Evolutionary conservation across 768 basidiomycete species (phyloP).

Genomic region (Rhodotorula kratochvilovae): DNA sequence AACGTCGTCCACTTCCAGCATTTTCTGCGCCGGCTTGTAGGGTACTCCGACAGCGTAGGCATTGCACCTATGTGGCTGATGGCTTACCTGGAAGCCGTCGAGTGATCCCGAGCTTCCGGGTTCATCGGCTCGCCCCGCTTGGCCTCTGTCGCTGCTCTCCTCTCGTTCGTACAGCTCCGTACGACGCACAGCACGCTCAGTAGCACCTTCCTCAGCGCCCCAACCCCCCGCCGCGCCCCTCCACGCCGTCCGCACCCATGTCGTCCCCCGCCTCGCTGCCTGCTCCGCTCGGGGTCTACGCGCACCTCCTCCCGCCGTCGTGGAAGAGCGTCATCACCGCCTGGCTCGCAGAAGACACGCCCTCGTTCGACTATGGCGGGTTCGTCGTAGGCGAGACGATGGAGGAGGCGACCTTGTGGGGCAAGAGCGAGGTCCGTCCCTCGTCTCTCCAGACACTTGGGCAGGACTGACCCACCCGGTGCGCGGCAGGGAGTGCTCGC

Average conservation of each 20-base stretch:
- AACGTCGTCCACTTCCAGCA: too few species aligned
- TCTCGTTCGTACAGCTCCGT: too few species aligned
- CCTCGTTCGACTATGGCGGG: conserved; percentile 93
- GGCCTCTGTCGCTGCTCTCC: too few species aligned
- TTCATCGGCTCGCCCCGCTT: too few species aligned
- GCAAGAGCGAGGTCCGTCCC: conserved; percentile 72
- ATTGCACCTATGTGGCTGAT: too few species aligned
- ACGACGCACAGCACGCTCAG: too few species aligned
- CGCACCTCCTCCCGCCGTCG: conserved; percentile 80
- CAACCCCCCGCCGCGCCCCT: too few species aligned
- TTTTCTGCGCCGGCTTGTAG: too few species aligned
- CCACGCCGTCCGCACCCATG: not conserved
- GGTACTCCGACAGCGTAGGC: too few species aligned
- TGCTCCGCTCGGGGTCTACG: conserved; percentile 43
- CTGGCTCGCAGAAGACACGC: conserved; percentile 91
- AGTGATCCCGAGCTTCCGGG: too few species aligned
- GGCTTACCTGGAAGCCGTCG: too few species aligned
- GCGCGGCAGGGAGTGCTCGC: conserved; percentile 64
- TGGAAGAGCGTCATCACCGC: conserved; percentile 75
- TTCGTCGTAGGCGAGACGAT: conserved; percentile 88
- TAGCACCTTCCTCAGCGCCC: not conserved
- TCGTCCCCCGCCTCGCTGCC: not conserved
- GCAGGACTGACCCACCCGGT: not conserved
- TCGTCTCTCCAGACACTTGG: not conserved
- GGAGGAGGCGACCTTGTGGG: conserved; percentile 80